A percentile compares a stretch with the other conserved stretches of the same genome.
These are phyloP conservation scores for Cairneyella variabilis DNA, from an alignment of 495 filamentous ascomycete genomes.

Conservation along the genomic window DNA sequence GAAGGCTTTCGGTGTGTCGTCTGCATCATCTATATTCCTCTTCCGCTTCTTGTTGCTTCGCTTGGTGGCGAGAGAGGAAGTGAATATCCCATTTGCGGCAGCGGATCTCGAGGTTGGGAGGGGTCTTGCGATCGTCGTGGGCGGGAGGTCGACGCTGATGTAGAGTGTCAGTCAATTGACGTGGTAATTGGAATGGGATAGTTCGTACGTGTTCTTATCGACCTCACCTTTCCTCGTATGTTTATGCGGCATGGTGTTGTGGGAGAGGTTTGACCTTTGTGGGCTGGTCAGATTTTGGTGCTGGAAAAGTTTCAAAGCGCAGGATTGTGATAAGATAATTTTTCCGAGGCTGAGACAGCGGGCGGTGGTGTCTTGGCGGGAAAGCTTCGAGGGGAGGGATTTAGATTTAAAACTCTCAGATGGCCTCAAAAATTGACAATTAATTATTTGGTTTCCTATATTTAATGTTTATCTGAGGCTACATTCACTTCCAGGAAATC, in stretches of 20 bases:
- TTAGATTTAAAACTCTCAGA: too few species aligned
- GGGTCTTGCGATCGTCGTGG: conserved; percentile 62
- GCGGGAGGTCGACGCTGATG: conserved; percentile 76
- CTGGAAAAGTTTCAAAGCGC: conserved; percentile 4
- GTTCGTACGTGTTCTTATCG: conserved; percentile 33
- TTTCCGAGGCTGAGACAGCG: not conserved
- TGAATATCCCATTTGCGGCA: conserved; percentile 25
- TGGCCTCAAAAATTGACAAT: too few species aligned
- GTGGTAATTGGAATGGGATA: not conserved
- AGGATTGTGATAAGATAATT: conserved; percentile 6
- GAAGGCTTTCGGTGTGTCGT: conserved; percentile 88
- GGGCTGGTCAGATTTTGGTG: too few species aligned
- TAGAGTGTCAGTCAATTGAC: conserved; percentile 15
- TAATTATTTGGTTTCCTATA: too few species aligned
- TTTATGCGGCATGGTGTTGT: conserved; percentile 74
- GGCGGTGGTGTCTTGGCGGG: not conserved
- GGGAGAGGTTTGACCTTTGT: not conserved
- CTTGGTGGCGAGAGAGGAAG: conserved; percentile 16
- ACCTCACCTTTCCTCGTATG: conserved; percentile 62
- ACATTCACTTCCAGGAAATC: too few species aligned
- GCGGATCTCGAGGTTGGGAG: conserved; percentile 52
- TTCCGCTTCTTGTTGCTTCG: conserved; percentile 37
- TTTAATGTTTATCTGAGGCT: too few species aligned
- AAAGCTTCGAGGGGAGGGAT: not conserved
- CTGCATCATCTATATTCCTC: conserved; percentile 44